A percentile compares a stretch with the other conserved stretches of the same genome.
phyloP scores from a whole-genome alignment of 176 grass and related monocot species.

The Ensete ventricosum region DNA sequence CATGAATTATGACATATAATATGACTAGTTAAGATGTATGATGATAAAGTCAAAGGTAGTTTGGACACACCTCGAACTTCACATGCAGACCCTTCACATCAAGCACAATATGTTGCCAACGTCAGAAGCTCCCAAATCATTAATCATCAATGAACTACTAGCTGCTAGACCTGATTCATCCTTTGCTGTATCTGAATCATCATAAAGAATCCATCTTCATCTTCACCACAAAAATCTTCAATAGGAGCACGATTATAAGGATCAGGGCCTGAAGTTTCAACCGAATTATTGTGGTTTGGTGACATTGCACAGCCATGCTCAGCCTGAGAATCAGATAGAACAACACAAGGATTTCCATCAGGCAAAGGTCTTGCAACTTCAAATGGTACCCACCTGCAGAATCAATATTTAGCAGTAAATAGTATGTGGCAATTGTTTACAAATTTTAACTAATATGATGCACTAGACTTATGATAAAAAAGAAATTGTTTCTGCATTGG shows the following conservation, averaged over 20 bases:
- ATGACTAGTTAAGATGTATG: neutral
- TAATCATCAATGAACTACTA: slow-evolving; percentile 23
- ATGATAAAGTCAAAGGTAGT: slow-evolving; percentile 13
- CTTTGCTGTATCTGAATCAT: slow-evolving; percentile 46
- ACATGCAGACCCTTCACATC: slow-evolving; percentile 42
- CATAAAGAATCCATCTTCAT: slow-evolving; percentile 22
- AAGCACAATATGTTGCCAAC: slow-evolving; percentile 45
- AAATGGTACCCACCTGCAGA: slow-evolving; percentile 87
- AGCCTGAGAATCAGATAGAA: slow-evolving; percentile 58
- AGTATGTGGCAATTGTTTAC: slow-evolving; percentile 2
- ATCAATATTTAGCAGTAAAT: slow-evolving; percentile 6
- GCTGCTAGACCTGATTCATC: slow-evolving; percentile 32
- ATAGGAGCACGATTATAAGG: neutral
- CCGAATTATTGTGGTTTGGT: slow-evolving; percentile 14
- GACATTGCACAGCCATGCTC: slow-evolving; percentile 36
- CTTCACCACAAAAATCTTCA: slow-evolving; percentile 25
- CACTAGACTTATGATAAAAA: too few relatives aligned
- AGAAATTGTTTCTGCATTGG: too few relatives aligned
- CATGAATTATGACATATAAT: neutral
- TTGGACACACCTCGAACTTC: slow-evolving; percentile 59
- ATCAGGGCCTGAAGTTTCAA: slow-evolving; percentile 12
- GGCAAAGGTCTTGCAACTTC: slow-evolving; percentile 60
- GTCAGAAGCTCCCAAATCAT: slow-evolving; percentile 27
- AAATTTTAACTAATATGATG: neutral
- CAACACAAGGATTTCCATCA: slow-evolving; percentile 55